Evolutionary conservation across 2,329 filamentous ascomycete species (phyloP).

Genomic region (Clonostachys chloroleuca): DNA sequence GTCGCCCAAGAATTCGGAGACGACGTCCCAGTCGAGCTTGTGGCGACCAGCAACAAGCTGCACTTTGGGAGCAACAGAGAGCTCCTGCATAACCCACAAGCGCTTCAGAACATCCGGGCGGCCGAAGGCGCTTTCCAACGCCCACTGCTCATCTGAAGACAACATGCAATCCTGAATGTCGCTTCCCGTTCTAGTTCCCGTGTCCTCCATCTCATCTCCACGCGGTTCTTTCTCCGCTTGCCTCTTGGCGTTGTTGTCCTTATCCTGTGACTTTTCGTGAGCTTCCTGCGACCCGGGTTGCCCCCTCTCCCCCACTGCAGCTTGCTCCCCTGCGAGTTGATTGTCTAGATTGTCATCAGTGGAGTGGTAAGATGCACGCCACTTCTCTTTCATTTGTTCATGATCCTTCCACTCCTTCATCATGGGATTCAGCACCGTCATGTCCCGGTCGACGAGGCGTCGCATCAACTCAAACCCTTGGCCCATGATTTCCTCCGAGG

Average conservation of each 20-base stretch:
- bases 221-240: too few relatives aligned
- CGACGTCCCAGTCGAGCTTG: constrained; percentile 1
- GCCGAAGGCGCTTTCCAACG: neutral
- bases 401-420: neutral
- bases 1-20: constrained; percentile 1
- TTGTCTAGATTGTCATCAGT: too few relatives aligned
- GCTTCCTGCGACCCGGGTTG: too few relatives aligned
- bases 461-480: neutral
- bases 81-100: neutral
- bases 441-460: neutral
- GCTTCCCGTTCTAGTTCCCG: neutral
- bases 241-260: too few relatives aligned
- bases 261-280: too few relatives aligned
- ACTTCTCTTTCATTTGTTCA: neutral
- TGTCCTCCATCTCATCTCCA: neutral
- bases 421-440: neutral
- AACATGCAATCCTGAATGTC: neutral
- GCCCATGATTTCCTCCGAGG: neutral
- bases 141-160: neutral
- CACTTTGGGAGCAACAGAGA: neutral
- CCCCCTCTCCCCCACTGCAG: too few relatives aligned
- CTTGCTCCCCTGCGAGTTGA: too few relatives aligned
- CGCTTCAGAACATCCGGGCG: neutral
- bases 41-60: neutral
- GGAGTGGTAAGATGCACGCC: neutral